Evolutionary conservation across 192 early-diverging fungal species (phyloP), one percentile per base, ranked within the genome.

Genomic region (Phycomyces nitens): DNA sequence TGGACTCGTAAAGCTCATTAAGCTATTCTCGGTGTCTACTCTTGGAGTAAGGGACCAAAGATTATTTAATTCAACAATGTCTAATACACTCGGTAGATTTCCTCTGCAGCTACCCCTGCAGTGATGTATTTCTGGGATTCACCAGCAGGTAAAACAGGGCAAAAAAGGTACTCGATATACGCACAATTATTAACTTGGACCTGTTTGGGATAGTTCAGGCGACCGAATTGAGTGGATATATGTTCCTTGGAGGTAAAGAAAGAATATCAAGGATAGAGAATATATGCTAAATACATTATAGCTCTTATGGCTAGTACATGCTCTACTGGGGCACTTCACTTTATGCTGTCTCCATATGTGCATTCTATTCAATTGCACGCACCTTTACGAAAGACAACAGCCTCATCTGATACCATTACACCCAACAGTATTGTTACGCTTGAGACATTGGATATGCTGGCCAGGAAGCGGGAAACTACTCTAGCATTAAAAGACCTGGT

Each of bases 331-430:
- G 51, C 61, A 8, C 58, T 75, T 15, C 68, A 70, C 53, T 66
- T 64, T 40, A 47, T 75, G 15, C 50, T 70, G 5, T 75, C 73
- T 0, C 73, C 73, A n/a, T 75, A 70, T 55, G 27, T 75, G 23
- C 69, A 60, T 44, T 23, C 44, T 10, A 62, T 75, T 20, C 52
- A 70, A 58, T 53, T 75, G 5, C 68, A 70, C 40, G 24, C 57
- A 47, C n/a, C 50, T 1, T 38, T 41, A 24, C n/a, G 43, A 38
- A 38, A 52, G 21, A 49, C 27, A 49, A 22, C n/a, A 18, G 9
- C 16, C 12, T 24, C 8, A 9, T 51, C 49, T 43, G 26, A 29
- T 7, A 21, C 60, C n/a, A 58, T 74, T 23, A 65, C 71, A n/a
- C 72, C 72, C 7, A 68, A 64, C 27, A 73, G 65, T 0, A n/a